A percentile compares a stretch with the other conserved stretches of the same genome.
Evolutionary conservation across 1,284 basidiomycete species (phyloP).

Genomic region (Heterobasidion annosum): DNA sequence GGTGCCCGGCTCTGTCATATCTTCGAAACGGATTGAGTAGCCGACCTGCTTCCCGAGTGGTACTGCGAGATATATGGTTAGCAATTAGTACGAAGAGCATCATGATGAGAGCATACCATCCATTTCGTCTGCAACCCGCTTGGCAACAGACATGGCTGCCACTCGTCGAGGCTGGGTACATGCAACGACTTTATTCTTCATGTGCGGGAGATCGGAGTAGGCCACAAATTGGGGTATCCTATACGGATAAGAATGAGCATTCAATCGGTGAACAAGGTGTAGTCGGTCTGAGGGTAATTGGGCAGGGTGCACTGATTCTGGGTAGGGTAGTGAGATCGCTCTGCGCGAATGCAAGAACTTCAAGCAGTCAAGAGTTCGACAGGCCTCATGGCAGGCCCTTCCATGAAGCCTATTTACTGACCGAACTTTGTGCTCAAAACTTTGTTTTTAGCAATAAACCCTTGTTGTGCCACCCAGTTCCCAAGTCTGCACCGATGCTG

Average conservation of each 20-base stretch:
- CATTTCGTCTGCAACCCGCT: conserved; percentile 98
- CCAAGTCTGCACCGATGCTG: background rate
- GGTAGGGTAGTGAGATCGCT: too few relatives aligned
- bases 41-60: conserved; percentile 91
- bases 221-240: conserved; percentile 93
- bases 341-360: too few relatives aligned
- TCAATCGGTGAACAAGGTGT: too few relatives aligned
- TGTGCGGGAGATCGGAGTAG: conserved; percentile 87
- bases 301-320: too few relatives aligned
- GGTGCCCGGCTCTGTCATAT: conserved; percentile 87
- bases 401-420: too few relatives aligned
- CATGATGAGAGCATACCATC: conserved; percentile 55
- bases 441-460: too few relatives aligned
- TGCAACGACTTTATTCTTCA: conserved; percentile 85
- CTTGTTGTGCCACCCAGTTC: too few relatives aligned
- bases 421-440: too few relatives aligned
- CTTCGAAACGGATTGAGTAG: conserved; percentile 98
- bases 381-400: too few relatives aligned
- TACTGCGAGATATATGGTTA: conserved; percentile 37
- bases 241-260: background rate
- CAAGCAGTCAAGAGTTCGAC: too few relatives aligned
- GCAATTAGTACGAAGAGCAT: background rate
- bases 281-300: too few relatives aligned
- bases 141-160: conserved; percentile 96
- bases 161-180: conserved; percentile 98